Evolutionary conservation across 768 basidiomycete genomes (phyloP).

Genomic region (Mycena crocata): DNA sequence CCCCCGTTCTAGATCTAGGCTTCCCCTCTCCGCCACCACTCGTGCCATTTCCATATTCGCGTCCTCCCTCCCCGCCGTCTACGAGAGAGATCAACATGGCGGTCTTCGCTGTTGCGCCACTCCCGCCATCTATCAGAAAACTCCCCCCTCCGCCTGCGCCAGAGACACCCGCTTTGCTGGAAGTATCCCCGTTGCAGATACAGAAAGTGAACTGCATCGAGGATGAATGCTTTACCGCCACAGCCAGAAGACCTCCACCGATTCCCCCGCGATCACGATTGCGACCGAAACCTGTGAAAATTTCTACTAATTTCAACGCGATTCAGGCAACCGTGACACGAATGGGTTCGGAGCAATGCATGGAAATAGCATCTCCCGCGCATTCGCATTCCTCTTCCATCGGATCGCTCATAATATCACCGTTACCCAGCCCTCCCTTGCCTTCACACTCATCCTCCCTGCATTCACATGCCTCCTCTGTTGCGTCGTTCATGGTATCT

Average conservation of each 20-base stretch:
- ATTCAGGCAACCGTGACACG: background rate
- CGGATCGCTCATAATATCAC: conserved; percentile 18
- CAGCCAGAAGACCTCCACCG: conserved; percentile 2
- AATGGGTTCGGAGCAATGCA: background rate
- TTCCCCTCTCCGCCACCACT: conserved; percentile 14
- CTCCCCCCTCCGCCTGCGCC: conserved; percentile 1
- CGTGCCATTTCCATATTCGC: background rate
- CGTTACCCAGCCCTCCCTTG: conserved; percentile 10
- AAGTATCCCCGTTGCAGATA: conserved; percentile 1
- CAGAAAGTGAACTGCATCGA: background rate
- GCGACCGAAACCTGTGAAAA: conserved; percentile 32
- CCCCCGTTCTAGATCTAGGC: background rate
- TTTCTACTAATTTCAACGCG: background rate
- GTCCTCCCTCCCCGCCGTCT: background rate
- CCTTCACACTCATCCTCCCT: conserved; percentile 10
- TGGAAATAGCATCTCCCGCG: background rate
- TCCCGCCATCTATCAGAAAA: conserved; percentile 5
- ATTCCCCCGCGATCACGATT: conserved; percentile 30
- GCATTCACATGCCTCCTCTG: conserved; percentile 15
- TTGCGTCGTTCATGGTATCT: conserved; percentile 13
- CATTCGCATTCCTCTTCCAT: conserved; percentile 17
- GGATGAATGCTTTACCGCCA: background rate
- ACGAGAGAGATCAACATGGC: background rate
- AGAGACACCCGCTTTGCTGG: too few species aligned
- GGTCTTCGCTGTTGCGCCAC: background rate